phyloP scores from a whole-genome alignment of 2,329 filamentous ascomycete species.

The Trichoderma simmonsii region DNA sequence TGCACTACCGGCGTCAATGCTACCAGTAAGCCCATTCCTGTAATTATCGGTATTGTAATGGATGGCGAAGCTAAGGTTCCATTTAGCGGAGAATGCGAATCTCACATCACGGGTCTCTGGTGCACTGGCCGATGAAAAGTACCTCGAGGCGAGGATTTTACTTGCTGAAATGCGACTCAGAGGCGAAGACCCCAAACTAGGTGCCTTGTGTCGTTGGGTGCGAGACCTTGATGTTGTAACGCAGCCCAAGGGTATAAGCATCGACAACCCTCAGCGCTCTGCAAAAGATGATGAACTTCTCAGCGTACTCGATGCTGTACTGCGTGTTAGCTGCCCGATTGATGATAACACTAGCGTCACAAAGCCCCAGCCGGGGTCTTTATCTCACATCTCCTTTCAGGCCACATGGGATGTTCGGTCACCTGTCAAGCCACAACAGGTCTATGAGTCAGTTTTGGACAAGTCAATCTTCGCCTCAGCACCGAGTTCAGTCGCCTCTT shows the following conservation, averaged over 20 bases:
- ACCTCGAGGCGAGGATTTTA: conserved; percentile 61
- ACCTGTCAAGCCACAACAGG: conserved; percentile 38
- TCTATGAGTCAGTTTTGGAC: conserved; percentile 59
- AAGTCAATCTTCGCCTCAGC: conserved; percentile 48
- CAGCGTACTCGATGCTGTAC: conserved; percentile 59
- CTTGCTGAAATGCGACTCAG: conserved; percentile 68
- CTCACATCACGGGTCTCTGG: conserved; percentile 65
- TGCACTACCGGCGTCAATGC: conserved; percentile 65
- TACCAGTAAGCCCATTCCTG: conserved; percentile 36
- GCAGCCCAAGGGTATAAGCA: conserved; percentile 42
- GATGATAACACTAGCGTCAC: conserved; percentile 43
- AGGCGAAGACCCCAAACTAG: conserved; percentile 62
- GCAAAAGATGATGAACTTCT: conserved; percentile 54
- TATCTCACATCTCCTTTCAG: conserved; percentile 55
- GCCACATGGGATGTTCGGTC: conserved; percentile 58
- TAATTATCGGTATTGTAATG: background rate
- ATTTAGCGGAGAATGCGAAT: conserved; percentile 51
- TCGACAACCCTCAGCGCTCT: conserved; percentile 35
- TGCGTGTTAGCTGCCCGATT: conserved; percentile 60
- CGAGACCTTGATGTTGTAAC: conserved; percentile 67
- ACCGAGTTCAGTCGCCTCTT: conserved; percentile 35
- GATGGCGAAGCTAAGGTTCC: background rate
- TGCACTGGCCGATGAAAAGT: conserved; percentile 63
- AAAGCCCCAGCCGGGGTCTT: conserved; percentile 30
- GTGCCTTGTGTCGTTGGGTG: conserved; percentile 69